Conservation (phyloP, 371 early-diverging fungal species). For the Homolaphlyctis polyrhiza region DNA sequence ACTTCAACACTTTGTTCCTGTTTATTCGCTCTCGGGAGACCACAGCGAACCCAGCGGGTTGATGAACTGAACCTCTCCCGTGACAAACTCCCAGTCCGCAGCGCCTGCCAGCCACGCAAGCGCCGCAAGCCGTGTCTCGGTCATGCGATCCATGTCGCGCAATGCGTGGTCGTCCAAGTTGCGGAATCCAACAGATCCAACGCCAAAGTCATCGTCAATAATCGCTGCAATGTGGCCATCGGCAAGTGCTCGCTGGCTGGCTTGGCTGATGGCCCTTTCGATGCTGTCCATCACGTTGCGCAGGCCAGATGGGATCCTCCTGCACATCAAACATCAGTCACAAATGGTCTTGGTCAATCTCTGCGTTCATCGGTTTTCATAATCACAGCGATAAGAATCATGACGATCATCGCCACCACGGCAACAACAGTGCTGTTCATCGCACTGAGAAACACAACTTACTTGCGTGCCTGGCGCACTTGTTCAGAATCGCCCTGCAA, state of each 20-base stretch:
- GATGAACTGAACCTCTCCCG: conserved; percentile 38
- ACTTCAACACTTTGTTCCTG: too few relatives aligned
- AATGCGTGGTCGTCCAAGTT: conserved; percentile 32
- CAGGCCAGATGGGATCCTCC: conserved; percentile 34
- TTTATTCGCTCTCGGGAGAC: conserved; percentile 26
- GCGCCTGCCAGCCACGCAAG: conserved; percentile 44
- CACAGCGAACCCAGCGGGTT: conserved; percentile 47
- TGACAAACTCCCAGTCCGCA: conserved; percentile 37
- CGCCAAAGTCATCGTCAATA: conserved; percentile 40
- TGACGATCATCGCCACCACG: too few relatives aligned
- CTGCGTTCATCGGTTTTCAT: too few relatives aligned
- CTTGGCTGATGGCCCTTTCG: conserved; percentile 36
- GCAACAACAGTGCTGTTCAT: neutral
- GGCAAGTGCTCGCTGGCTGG: conserved; percentile 31
- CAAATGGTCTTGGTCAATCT: too few relatives aligned
- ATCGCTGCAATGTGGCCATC: conserved; percentile 26
- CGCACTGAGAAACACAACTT: too few relatives aligned
- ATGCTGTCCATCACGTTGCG: conserved; percentile 33
- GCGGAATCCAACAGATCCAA: conserved; percentile 29
- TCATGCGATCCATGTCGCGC: conserved; percentile 37
- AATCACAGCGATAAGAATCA: too few relatives aligned
- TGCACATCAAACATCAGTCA: neutral
- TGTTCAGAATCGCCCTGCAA: conserved; percentile 16
- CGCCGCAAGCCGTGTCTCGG: conserved; percentile 47
- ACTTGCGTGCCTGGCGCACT: conserved; percentile 10